Base-by-base conservation (phyloP, 768 basidiomycete species). In the Rhizopogon rudus region DNA sequence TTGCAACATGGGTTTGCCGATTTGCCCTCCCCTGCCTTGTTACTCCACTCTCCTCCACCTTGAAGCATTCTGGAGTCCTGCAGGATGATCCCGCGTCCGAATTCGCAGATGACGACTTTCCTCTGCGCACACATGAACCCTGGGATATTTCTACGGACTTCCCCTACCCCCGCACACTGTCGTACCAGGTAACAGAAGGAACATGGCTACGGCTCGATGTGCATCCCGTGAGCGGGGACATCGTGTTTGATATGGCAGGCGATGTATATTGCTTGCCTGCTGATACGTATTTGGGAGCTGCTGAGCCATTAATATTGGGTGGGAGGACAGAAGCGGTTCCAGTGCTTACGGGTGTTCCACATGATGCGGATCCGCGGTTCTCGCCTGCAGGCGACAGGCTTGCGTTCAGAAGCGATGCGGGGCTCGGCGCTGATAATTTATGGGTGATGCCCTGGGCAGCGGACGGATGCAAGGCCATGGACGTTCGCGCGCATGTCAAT, bases 131-230 rank as follows among this genome's bases (percentile, higher is more conserved):
- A 40, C 71, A 71, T 6, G 66, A 73, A 17, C 59, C 69, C 6
- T 90, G 86, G 86, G 87, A 89, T 63, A 88, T 89, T 57, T 88
- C 87, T 20, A 87, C 86, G 20, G 83, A 88, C 71, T 88, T 80
- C 60, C 76, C 81, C n/a, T 80, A 82, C 68, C 82, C 86, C 1
- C 81, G 87, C n/a, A 69, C 68, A 17, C 71, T 88, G 33, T 77
- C 80, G 53, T 90, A 84, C 65, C 82, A 87, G 54, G 87, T 88
- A 13, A 73, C 77, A 41, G 84, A 88, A 63, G 88, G 87, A 7
- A 89, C 88, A 37, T 90, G 87, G 87, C 70, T 89, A 52, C 77
- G 86, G 10, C 77, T 89, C 31, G 87, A 88, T 62, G 86, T 88
- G 1, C 82, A 87, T 57, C 84, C 85, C n/a, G 69, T 72, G 52